phyloP scores from a whole-genome alignment of 805 yeast genomes.

The Zygotorulaspora florentina region DNA sequence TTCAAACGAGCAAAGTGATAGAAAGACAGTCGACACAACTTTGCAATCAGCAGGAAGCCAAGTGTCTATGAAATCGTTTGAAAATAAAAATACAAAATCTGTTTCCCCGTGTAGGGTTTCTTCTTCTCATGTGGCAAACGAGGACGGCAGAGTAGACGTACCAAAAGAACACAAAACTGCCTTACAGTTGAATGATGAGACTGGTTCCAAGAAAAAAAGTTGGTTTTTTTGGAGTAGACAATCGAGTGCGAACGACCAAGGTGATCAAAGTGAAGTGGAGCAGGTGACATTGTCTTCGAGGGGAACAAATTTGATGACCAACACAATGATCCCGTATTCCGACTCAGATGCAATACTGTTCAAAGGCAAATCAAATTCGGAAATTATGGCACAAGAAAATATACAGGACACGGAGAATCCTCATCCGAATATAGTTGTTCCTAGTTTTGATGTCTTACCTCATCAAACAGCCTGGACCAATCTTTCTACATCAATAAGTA shows the following conservation, averaged over 20 bases:
- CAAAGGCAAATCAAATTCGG: constrained; percentile 18
- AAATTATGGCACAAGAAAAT: constrained; percentile 11
- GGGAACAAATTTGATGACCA: constrained; percentile 8
- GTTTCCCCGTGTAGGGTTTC: neutral
- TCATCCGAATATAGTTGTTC: constrained; percentile 31
- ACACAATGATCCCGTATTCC: constrained; percentile 18
- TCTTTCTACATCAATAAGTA: constrained; percentile 14
- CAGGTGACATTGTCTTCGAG: constrained; percentile 5
- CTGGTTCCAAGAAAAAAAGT: constrained; percentile 7
- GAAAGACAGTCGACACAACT: neutral
- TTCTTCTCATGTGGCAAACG: neutral
- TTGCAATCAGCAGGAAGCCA: constrained; percentile 2
- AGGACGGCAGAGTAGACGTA: neutral
- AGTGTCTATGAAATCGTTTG: constrained; percentile 3
- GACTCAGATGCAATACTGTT: constrained; percentile 22
- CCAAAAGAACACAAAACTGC: constrained; percentile 1
- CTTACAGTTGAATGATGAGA: neutral
- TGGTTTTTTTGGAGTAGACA: constrained; percentile 26
- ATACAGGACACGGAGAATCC: constrained; percentile 14
- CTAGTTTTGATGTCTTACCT: constrained; percentile 31
- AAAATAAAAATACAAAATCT: neutral
- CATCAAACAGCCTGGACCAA: constrained; percentile 24
- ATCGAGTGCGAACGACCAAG: constrained; percentile 4
- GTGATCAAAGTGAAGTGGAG: constrained; percentile 3
- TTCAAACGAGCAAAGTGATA: neutral